Evolutionary conservation across 1,139 yeast species (phyloP), one percentile per base, ranked within the genome.

Genomic region (Pichia sp.): DNA sequence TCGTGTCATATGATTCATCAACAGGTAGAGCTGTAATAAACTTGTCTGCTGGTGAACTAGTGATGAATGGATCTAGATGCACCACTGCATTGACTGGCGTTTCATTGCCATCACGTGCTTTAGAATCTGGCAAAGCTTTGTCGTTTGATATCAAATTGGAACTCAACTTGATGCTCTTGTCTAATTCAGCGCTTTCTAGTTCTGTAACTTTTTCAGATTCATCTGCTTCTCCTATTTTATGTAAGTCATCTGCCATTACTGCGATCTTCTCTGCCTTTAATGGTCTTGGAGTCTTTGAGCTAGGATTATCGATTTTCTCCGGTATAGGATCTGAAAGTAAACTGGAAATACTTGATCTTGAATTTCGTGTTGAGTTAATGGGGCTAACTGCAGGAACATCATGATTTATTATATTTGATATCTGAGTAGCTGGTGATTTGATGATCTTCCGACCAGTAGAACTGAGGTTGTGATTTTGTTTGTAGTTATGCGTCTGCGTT

Each of bases 321-420:
- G 47, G 47, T 8, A 44, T 11, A 23, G 32, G 30, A 26, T 44
- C 47, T 29, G 48, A 45, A 2, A 45, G 38, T 32, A 45, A 15
- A 45, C 40, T 45, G 4, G 48, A 45, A 11, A 45, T 45, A 8
- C 40, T 45, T 11, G 49, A 46, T 46, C 30, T 46, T 7, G 49
- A 32, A 32, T 16, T 34, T 34, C n/a, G n/a, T 19, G 15, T 32
- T 34, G 41, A 30, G 19, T 46, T 26, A 10, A 13, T 1, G 16
- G 19, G 38, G 23, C 41, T 38, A 2, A n/a, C 13, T 5, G 8
- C 36, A 29, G 8, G 11, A 23, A 13, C 16, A 16, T 48, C 50
- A 15, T 48, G 50, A 40, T 48, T 48, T 4, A 48, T 23, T 8
- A 48, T 23, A 19, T 48, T 40, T 10, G 50, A 48, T n/a, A 48